Base-by-base conservation (phyloP, 306 rosid species). In the Vachellia collinsii region DNA sequence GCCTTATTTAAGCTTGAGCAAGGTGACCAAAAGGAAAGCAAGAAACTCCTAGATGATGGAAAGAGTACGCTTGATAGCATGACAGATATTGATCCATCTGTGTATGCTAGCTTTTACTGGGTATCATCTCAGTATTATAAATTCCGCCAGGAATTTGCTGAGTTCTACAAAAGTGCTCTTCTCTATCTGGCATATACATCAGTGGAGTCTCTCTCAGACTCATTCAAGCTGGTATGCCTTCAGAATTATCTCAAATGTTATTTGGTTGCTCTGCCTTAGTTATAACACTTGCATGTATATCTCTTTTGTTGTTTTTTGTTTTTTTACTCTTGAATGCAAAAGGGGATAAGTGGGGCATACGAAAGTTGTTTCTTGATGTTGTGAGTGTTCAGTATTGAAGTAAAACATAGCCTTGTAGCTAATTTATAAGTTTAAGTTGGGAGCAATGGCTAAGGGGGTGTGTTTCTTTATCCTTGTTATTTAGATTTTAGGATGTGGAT, bases 71-170 rank as follows among this genome's bases (percentile, higher is more conserved):
- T 93, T 25, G 99, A 96, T 86, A 92, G 97, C 87, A 92, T 96
- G 99, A 96, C 99, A 61, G 99, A 96, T 82, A 96, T 96, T 69
- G 99, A 96, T 85, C 99, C 99, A 36, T 89, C 98, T 65, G 98
- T 96, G 0, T 92, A 93, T 83, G 99, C 99, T 59, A 93, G 84
- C 87, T 92, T 86, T 83, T 93, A 90, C 83, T 96, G 99, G 99
- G 99, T 96, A 42, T 89, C 99, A 72, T 96, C 97, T 82, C 99
- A 96, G 80, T 93, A 79, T 83, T 68, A 92, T 43, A 96, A 96
- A 63, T 87, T 91, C 25, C 92, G 93, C 22, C 94, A 88, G 86
- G 99, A 96, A 80, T 96, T 92, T 91, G 98, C 99, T 3, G 99
- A 96, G 86, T 96, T 96, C 94, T 96, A 96, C 85, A 96, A 87